Conservation (phyloP, 1,284 basidiomycete genomes). For the Pterulicium gracile region DNA sequence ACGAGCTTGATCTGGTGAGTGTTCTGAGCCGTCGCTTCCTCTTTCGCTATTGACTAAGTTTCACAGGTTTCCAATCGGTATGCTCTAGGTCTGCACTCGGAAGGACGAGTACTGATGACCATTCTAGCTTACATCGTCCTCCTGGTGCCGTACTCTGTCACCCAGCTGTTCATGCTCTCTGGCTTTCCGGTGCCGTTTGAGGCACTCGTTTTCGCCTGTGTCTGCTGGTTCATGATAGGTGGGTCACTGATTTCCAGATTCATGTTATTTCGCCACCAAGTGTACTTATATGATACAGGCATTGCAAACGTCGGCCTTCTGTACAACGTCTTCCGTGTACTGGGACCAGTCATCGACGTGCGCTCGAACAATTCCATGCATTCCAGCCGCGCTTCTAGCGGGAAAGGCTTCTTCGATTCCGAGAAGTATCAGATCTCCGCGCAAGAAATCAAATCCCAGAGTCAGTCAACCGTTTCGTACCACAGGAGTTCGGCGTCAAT, state of each 20-base stretch:
- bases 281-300: conserved; percentile 32
- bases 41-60: conserved; percentile 7
- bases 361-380: conserved; percentile 6
- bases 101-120: conserved; percentile 5
- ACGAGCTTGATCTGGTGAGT: conserved; percentile 58
- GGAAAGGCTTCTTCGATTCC: conserved; percentile 18
- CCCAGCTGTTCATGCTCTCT: conserved; percentile 36
- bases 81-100: conserved; percentile 12
- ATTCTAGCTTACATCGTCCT: conserved; percentile 43
- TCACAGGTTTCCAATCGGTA: conserved; percentile 51
- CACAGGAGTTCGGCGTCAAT: too few species aligned
- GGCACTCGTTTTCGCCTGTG: conserved; percentile 36
- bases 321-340: conserved; percentile 55
- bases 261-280: too few species aligned
- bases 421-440: conserved; percentile 8
- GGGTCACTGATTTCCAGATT: conserved; percentile 13
- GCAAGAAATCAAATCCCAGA: background rate
- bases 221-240: conserved; percentile 49
- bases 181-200: conserved; percentile 34
- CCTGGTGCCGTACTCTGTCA: conserved; percentile 48
- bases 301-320: conserved; percentile 52
- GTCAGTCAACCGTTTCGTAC: too few species aligned
- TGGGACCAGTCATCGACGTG: conserved; percentile 39
- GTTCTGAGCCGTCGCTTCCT: conserved; percentile 5
- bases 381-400: conserved; percentile 15